These are phyloP conservation scores for Zychaea mexicana DNA, from an alignment of 371 early-diverging fungal genomes.

Conservation along the genomic window DNA sequence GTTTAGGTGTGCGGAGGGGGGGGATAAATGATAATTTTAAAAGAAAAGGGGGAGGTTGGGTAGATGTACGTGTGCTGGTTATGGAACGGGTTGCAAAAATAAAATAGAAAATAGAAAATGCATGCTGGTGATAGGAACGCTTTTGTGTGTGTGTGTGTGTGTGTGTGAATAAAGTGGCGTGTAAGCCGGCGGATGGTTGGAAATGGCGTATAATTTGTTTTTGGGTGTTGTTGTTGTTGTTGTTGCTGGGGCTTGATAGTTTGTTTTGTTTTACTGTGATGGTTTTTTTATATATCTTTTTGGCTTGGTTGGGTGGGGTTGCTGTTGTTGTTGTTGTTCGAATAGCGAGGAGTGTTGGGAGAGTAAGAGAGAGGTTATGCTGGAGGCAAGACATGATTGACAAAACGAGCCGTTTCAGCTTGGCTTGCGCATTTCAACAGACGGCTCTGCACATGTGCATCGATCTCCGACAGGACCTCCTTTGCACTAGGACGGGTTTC, in stretches of 20 bases:
- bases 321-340: not conserved
- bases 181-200: too few species aligned
- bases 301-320: not conserved
- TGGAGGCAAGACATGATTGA: conserved; percentile 44
- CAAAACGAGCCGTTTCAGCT: conserved; percentile 38
- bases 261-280: too few species aligned
- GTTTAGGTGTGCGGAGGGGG: not conserved
- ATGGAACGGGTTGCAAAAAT: not conserved
- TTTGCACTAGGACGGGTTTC: conserved; percentile 41
- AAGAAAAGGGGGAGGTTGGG: not conserved
- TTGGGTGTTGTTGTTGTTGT: too few species aligned
- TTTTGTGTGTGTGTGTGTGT: too few species aligned
- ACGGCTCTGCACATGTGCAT: conserved; percentile 44
- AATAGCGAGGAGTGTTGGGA: too few species aligned
- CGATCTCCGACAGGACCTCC: conserved; percentile 45
- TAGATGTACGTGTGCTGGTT: not conserved
- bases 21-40: not conserved
- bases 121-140: too few species aligned
- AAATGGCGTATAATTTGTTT: too few species aligned
- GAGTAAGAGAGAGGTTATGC: conserved; percentile 1
- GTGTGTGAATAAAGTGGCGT: too few species aligned
- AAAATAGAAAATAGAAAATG: too few species aligned
- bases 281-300: not conserved
- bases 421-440: conserved; percentile 41
- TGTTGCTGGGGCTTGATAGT: too few species aligned